Evolutionary conservation across 2,329 filamentous ascomycete species (phyloP).

Genomic region (Penicillium sp.): DNA sequence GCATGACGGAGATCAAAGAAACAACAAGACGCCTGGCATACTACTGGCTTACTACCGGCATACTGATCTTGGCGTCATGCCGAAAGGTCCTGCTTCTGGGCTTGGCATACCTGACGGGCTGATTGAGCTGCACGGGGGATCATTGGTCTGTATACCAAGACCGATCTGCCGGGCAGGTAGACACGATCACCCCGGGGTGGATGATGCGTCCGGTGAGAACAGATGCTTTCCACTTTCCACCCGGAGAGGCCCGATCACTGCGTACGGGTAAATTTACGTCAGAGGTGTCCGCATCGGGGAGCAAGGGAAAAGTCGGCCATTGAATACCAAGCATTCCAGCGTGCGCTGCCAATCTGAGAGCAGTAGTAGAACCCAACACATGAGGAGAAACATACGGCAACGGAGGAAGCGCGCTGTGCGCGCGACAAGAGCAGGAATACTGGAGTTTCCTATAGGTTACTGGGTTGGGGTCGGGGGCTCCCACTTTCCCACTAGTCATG

Average conservation of each 20-base stretch:
- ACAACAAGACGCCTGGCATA: background rate
- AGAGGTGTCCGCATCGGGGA: conserved; percentile 9
- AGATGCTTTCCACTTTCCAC: background rate
- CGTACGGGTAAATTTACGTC: conserved; percentile 2
- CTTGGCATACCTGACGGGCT: conserved; percentile 13
- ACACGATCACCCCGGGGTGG: conserved; percentile 5
- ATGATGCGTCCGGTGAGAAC: conserved; percentile 3
- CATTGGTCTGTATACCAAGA: conserved; percentile 15
- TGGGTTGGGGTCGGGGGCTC: background rate
- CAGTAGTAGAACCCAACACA: background rate
- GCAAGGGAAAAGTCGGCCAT: conserved; percentile 7
- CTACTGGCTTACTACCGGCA: background rate
- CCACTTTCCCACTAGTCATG: background rate
- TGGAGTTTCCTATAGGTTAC: background rate
- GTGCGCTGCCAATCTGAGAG: background rate
- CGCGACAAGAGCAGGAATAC: background rate
- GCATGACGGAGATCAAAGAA: background rate
- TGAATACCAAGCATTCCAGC: conserved; percentile 7
- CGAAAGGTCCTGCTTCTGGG: conserved; percentile 6
- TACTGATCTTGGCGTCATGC: background rate
- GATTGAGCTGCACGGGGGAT: conserved; percentile 13
- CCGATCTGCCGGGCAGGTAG: conserved; percentile 12
- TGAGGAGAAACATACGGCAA: background rate
- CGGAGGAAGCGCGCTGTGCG: conserved; percentile 17
- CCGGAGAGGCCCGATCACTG: background rate